These are phyloP conservation scores for Chalciporus piperatus DNA, from an alignment of 768 basidiomycete species.

Conservation along the genomic window DNA sequence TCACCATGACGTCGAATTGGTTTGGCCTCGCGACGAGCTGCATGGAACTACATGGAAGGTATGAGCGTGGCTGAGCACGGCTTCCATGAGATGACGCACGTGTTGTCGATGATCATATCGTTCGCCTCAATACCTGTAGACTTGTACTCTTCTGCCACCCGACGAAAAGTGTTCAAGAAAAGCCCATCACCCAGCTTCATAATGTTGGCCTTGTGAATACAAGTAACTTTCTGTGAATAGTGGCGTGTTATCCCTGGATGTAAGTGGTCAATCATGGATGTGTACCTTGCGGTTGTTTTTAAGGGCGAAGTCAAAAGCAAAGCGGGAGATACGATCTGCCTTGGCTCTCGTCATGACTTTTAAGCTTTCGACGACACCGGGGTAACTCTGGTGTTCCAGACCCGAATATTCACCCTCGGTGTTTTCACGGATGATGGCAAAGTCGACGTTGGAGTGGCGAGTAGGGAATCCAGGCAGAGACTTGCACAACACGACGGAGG, in stretches of 20 bases:
- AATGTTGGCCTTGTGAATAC: constrained; percentile 99
- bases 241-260: constrained; percentile 1
- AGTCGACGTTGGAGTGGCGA: constrained; percentile 95
- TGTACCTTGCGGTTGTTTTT: constrained; percentile 96
- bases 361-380: constrained; percentile 96
- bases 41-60: constrained; percentile 71
- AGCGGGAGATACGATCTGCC: constrained; percentile 93
- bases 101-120: constrained; percentile 99
- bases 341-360: constrained; percentile 96
- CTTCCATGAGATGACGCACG: constrained; percentile 45
- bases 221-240: constrained; percentile 85
- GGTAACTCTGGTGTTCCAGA: constrained; percentile 95
- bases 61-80: not conserved
- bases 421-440: constrained; percentile 99
- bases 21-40: constrained; percentile 94
- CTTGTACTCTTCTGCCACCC: constrained; percentile 95
- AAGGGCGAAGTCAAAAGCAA: constrained; percentile 97
- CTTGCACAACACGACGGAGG: constrained; percentile 97
- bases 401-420: constrained; percentile 99
- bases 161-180: constrained; percentile 97
- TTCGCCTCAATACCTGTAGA: constrained; percentile 88
- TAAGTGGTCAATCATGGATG: not conserved
- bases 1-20: constrained; percentile 99
- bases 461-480: constrained; percentile 95
- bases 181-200: constrained; percentile 99